phyloP scores from a whole-genome alignment of 345 rosid species.

The Adansonia digitata region DNA sequence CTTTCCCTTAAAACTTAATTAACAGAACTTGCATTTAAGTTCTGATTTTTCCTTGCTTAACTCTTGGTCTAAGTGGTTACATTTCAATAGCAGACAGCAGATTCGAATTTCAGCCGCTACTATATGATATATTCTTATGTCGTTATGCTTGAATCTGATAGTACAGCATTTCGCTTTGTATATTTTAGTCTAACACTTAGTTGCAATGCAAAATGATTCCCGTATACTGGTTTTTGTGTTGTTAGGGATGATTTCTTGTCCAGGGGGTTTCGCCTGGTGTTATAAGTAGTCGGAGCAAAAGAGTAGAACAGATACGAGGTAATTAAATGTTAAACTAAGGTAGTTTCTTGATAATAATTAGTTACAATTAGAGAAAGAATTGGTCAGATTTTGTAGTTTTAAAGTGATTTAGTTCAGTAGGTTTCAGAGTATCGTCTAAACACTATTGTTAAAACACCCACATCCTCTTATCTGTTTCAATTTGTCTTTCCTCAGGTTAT shows the following conservation, averaged over 20 bases:
- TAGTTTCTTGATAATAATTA: neutral
- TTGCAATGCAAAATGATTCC: neutral
- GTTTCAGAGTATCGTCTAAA: neutral
- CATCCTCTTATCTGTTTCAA: neutral
- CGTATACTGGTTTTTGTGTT: neutral
- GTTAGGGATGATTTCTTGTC: constrained; percentile 5
- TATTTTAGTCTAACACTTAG: neutral
- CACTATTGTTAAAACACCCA: neutral
- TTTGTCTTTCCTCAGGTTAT: neutral
- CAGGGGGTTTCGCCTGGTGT: neutral
- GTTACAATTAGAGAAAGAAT: no score
- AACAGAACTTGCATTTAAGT: neutral
- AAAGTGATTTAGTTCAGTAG: neutral
- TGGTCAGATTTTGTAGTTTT: neutral
- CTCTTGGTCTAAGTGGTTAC: neutral
- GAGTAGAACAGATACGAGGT: neutral
- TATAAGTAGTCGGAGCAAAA: neutral
- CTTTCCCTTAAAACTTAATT: neutral
- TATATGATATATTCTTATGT: neutral
- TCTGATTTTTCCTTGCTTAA: neutral
- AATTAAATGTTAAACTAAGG: neutral
- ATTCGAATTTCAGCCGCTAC: neutral
- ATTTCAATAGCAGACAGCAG: neutral
- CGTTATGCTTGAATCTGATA: neutral
- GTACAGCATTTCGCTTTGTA: neutral